Evolutionary conservation across 257 asterid species (phyloP), one percentile per base, ranked within the genome.

Genomic region (Buddleja alternifolia): DNA sequence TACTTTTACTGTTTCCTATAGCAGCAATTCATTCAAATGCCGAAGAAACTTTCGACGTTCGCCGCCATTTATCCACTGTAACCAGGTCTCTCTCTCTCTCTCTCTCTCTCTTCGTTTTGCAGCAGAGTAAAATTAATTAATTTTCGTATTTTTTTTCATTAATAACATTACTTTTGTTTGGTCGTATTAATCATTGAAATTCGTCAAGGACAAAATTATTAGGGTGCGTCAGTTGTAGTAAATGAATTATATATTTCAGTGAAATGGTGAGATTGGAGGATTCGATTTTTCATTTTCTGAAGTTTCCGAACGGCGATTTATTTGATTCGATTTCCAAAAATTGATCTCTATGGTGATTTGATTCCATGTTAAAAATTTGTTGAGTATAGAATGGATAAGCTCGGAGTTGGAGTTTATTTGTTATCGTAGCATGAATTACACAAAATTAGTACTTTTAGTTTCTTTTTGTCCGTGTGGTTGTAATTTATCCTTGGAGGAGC

Each of bases 61-160:
- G 97, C 24, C 80, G 73, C 64, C 96, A 90, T 83, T 87, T 90
- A 40, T 74, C 92, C 37, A 85, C 96, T 34, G 97, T 82, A 14
- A 79, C 97, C 25, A 86, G 97, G 98, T 90, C 5, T 32, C 25
- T 34, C 17, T 46, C 56, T 60, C 32, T 17, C 57, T 46, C 42
- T 32, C 21, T 54, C 41, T 40, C 17, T 36, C 16, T 37, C 17
- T 3, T 64, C 60, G 34, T 57, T 50, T 70, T 66, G 36, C 48
- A 60, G 62, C 10, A 5, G 4, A 16, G 8, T 58, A 4, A 20
- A 12, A 61, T 73, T 62, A n/a, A 7, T 19, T 66, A 55, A 11
- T 23, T 69, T 47, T 12, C 12, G 14, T 24, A 12, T 5, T 8
- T 53, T 50, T 32, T 8, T 55, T 52, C 0, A 34, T 59, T 14